Evolutionary conservation across 2,329 filamentous ascomycete genomes (phyloP).

Genomic region (Talaromyces amestolkiae): DNA sequence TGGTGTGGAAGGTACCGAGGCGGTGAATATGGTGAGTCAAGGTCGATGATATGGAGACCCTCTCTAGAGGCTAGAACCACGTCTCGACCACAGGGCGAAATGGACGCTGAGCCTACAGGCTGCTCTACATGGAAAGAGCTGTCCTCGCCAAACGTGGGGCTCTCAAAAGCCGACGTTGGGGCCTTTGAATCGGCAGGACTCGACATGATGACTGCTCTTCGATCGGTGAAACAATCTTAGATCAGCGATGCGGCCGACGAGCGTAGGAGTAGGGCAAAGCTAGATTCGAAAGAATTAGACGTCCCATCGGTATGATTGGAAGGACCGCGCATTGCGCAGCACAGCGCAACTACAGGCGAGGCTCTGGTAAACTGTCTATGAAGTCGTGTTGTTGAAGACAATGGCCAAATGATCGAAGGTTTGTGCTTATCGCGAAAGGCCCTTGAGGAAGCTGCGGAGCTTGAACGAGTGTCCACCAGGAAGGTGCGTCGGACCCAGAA

Average conservation of each 20-base stretch:
- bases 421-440: not conserved
- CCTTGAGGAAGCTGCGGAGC: conserved; percentile 14
- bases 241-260: not conserved
- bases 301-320: not conserved
- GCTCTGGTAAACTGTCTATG: too few relatives aligned
- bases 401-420: not conserved
- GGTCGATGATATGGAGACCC: conserved; percentile 84
- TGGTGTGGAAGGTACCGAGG: conserved; percentile 83
- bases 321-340: conserved; percentile 9
- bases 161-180: conserved; percentile 66
- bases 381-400: not conserved
- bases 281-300: not conserved
- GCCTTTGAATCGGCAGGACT: conserved; percentile 39
- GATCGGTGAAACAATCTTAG: not conserved
- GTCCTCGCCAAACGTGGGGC: conserved; percentile 81
- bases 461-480: conserved; percentile 2
- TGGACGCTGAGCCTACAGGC: conserved; percentile 81
- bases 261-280: not conserved
- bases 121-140: conserved; percentile 79
- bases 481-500: conserved; percentile 5
- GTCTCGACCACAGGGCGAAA: conserved; percentile 87
- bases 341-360: not conserved
- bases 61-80: conserved; percentile 87
- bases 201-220: conserved; percentile 26
- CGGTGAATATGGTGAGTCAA: conserved; percentile 83